Evolutionary conservation across 2,329 filamentous ascomycete genomes (phyloP).

Genomic region (Sporothrix globosa): DNA sequence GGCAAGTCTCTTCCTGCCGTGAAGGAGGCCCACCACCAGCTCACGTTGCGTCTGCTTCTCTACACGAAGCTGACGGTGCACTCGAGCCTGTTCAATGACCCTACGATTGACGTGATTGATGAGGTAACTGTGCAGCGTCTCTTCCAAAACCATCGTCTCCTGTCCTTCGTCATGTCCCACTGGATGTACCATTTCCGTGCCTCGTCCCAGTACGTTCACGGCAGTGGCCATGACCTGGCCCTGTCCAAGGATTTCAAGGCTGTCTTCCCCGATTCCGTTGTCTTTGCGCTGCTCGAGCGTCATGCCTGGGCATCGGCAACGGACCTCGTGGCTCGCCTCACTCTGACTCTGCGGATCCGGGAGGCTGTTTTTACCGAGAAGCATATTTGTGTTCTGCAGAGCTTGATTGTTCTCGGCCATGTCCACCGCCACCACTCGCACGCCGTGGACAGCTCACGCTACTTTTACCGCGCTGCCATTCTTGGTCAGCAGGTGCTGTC

Average conservation of each 20-base stretch:
- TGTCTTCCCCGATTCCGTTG: constrained; percentile 45
- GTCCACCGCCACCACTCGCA: constrained; percentile 41
- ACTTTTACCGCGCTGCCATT: constrained; percentile 57
- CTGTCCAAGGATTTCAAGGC: constrained; percentile 44
- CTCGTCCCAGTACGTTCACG: constrained; percentile 41
- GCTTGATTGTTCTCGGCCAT: constrained; percentile 45
- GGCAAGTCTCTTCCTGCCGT: constrained; percentile 44
- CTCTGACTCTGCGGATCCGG: constrained; percentile 45
- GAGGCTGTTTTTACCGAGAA: constrained; percentile 45
- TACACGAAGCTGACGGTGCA: constrained; percentile 43
- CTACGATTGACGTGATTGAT: constrained; percentile 41
- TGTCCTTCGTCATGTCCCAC: constrained; percentile 45
- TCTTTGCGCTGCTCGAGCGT: constrained; percentile 45
- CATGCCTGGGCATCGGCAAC: constrained; percentile 40
- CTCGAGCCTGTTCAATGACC: constrained; percentile 37
- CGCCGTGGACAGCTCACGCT: constrained; percentile 40
- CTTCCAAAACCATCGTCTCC: constrained; percentile 41
- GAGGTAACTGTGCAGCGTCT: constrained; percentile 38
- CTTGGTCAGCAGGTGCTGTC: constrained; percentile 51
- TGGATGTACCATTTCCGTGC: constrained; percentile 46
- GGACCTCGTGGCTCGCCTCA: constrained; percentile 41
- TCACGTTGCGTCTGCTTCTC: constrained; percentile 44
- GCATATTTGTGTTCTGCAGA: constrained; percentile 45
- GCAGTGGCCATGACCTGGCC: constrained; percentile 37
- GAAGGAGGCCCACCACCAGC: constrained; percentile 44